Base-by-base conservation (phyloP, 305 asterid genomes). In the Monarda citriodora region DNA sequence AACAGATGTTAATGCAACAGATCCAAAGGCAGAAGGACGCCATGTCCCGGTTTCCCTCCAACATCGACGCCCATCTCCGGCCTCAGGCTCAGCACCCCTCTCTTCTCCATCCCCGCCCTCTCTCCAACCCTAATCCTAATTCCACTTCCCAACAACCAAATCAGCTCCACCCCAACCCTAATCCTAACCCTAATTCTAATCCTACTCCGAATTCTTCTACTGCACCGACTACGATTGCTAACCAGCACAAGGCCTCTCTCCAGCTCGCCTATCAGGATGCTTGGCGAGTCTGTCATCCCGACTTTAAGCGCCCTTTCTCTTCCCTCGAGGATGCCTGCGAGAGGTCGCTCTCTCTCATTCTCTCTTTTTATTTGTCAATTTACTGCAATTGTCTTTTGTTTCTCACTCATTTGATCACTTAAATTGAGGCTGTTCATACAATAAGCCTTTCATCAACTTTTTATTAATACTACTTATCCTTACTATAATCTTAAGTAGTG, bases 221-320 rank as follows among this genome's bases (percentile, higher is more conserved):
- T 10, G n/a, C 73, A 32, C 54, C 56, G 12, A 22, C 63, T 22
- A 18, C 52, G 11, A 38, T 14, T 37, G 37, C 72, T 40, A 40
- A 68, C 41, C 75, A 65, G 52, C 71, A 70, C 64, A 71, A 71
- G 64, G 76, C 76, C 56, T 65, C 76, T 50, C 71, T 71, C 64
- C 76, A 71, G 60, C 60, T 71, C 25, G 76, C 76, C 38, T 71
- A 71, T 40, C 76, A 71, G 56, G 76, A 71, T 17, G 76, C 76
- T 41, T 71, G 96, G 97, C 85, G 89, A 32, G 98, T 94, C 40
- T 94, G 99, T 46, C 98, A 88, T 66, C 99, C 99, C 36, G 97
- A 94, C 61, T 84, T 81, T 80, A 91, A 79, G 72, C 91, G 95
- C 53, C 97, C 97, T 40, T 94, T 94, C 75, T 61, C 93, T 48